Evolutionary conservation across 768 basidiomycete genomes (phyloP).

Genomic region (Termitomyces bulborhizus): DNA sequence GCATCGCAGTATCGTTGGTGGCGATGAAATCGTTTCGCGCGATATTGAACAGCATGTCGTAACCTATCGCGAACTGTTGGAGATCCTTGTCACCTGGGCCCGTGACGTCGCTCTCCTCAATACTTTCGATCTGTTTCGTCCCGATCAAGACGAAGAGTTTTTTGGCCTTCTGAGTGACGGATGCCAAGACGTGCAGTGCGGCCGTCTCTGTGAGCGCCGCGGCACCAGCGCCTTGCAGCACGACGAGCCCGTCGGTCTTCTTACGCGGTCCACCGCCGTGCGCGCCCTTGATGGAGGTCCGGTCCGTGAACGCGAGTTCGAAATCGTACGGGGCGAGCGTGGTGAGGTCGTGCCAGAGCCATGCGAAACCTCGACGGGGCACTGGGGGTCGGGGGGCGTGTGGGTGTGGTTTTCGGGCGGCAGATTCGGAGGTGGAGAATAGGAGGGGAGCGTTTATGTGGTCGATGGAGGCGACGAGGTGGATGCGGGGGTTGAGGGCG

Average conservation of each 20-base stretch:
- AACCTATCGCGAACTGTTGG: constrained; percentile 52
- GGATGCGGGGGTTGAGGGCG: constrained; percentile 68
- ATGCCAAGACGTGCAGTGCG: constrained; percentile 75
- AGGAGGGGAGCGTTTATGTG: constrained; percentile 79
- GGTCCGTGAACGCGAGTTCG: constrained; percentile 65
- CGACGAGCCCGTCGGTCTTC: constrained; percentile 20
- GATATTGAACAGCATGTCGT: constrained; percentile 63
- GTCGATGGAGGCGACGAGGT: constrained; percentile 81
- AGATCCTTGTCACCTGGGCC: constrained; percentile 27
- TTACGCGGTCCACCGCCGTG: constrained; percentile 33
- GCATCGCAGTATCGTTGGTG: constrained; percentile 78
- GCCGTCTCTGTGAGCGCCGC: constrained; percentile 62
- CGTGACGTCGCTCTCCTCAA: constrained; percentile 33
- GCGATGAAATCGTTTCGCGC: constrained; percentile 86
- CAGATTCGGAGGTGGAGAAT: constrained; percentile 69
- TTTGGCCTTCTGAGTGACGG: constrained; percentile 83
- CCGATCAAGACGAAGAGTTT: constrained; percentile 75
- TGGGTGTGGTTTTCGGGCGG: constrained; percentile 42
- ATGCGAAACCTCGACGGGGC: constrained; percentile 50
- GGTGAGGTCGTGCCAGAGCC: constrained; percentile 88
- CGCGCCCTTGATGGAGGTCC: constrained; percentile 54
- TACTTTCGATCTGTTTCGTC: constrained; percentile 57
- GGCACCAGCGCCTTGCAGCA: constrained; percentile 29
- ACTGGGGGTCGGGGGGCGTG: constrained; percentile 8
- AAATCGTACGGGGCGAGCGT: constrained; percentile 79